Conservation (phyloP, 2,329 filamentous ascomycete genomes). For the Sarocladium oryzae region DNA sequence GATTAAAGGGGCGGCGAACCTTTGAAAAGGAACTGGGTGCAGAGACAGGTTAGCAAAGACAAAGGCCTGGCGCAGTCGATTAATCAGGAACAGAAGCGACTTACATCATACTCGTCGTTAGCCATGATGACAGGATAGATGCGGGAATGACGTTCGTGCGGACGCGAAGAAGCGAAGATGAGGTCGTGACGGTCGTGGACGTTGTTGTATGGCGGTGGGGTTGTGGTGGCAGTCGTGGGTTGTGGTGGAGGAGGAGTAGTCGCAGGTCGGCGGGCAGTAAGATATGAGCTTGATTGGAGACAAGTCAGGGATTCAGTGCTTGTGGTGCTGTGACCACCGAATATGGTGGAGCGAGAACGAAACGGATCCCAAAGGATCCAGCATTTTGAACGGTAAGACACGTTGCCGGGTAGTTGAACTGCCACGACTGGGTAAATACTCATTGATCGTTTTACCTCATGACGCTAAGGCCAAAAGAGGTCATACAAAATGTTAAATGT, state of each 20-base stretch:
- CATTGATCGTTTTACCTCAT: background rate
- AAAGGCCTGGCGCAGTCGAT: conserved; percentile 13
- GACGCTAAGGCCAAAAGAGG: no score
- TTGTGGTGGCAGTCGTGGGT: conserved; percentile 9
- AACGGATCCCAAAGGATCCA: background rate
- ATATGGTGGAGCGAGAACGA: background rate
- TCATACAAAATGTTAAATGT: no score
- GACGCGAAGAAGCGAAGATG: conserved; percentile 7
- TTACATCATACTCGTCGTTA: conserved; percentile 99
- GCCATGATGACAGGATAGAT: conserved; percentile 62
- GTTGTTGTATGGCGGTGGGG: background rate
- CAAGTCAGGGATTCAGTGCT: background rate
- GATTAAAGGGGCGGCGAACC: conserved; percentile 46
- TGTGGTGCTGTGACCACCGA: background rate
- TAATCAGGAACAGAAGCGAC: conserved; percentile 27
- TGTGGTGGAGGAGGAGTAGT: conserved; percentile 15
- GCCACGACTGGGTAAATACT: background rate
- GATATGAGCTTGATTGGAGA: conserved; percentile 2
- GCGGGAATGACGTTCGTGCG: background rate
- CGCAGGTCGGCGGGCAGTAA: conserved; percentile 11
- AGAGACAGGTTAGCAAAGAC: conserved; percentile 27
- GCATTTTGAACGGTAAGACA: background rate
- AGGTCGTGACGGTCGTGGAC: conserved; percentile 8
- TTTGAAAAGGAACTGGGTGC: conserved; percentile 92
- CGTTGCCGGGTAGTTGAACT: background rate